Base-by-base conservation (phyloP, 176 grass and related monocot species). In the Eleusine indica region DNA sequence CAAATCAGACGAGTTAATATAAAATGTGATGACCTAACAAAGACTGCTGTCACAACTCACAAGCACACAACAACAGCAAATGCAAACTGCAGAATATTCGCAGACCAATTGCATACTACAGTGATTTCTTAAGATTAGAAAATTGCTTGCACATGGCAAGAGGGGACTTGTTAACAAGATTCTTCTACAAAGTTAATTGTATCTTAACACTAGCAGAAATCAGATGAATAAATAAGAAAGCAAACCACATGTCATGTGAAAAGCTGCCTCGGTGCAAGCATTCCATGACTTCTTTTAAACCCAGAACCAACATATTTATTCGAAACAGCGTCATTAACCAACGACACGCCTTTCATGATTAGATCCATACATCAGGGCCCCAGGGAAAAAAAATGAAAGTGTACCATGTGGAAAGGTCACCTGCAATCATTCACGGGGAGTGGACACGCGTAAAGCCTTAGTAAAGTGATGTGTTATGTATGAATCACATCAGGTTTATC, bases 321-420 rank as follows among this genome's bases (percentile, higher is more conserved):
- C 19, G 15, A 87, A 25, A 29, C 22, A 52, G 72, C 64, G 13
- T 70, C 69, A 28, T 70, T 70, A 83, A 75, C 30, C 88, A 68
- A 86, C 62, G 79, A 86, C 75, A 74, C 68, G 7, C 13, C 75
- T 84, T 84, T 80, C 84, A 84, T 87, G 62, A 90, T 90, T 87
- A 90, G 80, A 86, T 78, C 74, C 88, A 86, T 56, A 61, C 68
- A 82, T 41, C 73, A 74, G 16, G 79, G 67, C 52, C 51, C 21
- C 32, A 56, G 53, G 53, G 48, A 70, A 42, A 70, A 46, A 74
- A 44, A 68, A 63, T 51, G 72, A 86, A 61, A 83, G 48, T 42
- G 62, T 65, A 63, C 10, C 80, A 90, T 90, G 84, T 84, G 69
- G 44, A 79, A 70, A 87, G 89, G 75, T 46, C 84, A 84, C 70